These are phyloP conservation scores for Vaccinium macrocarpon DNA, from an alignment of 148 eudicot species.

Conservation along the genomic window DNA sequence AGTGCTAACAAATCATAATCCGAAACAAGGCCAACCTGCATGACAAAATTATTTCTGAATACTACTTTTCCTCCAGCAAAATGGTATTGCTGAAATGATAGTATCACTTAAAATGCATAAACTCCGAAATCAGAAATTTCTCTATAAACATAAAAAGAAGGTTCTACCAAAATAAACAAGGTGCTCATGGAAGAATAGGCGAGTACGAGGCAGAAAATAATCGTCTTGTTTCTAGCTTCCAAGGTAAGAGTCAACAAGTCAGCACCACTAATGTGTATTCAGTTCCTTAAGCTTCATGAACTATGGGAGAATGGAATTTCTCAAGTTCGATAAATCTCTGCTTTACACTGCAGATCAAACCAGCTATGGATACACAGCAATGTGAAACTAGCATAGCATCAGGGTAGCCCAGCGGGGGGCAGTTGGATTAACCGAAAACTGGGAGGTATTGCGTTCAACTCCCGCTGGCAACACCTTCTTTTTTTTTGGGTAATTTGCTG, in stretches of 20 bases:
- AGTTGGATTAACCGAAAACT: too few relatives aligned
- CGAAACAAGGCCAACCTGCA: neutral
- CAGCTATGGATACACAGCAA: too few relatives aligned
- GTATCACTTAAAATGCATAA: neutral
- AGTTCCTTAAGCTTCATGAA: neutral
- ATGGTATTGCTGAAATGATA: neutral
- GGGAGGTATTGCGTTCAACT: too few relatives aligned
- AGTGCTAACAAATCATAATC: constrained; percentile 1
- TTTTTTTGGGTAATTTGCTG: too few relatives aligned
- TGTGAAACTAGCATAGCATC: too few relatives aligned
- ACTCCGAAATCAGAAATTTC: neutral
- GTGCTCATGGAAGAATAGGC: neutral
- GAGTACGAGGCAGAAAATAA: neutral
- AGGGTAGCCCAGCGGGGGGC: neutral
- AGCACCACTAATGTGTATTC: neutral
- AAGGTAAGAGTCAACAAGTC: neutral
- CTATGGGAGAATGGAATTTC: neutral
- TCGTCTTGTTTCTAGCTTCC: neutral
- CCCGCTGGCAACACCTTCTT: too few relatives aligned
- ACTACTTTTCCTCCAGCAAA: neutral
- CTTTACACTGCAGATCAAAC: too few relatives aligned
- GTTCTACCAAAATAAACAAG: neutral
- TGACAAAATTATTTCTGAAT: neutral
- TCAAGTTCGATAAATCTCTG: too few relatives aligned
- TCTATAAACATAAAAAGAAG: neutral